Base-by-base conservation (phyloP, 805 yeast genomes). In the Starmera amethionina region DNA sequence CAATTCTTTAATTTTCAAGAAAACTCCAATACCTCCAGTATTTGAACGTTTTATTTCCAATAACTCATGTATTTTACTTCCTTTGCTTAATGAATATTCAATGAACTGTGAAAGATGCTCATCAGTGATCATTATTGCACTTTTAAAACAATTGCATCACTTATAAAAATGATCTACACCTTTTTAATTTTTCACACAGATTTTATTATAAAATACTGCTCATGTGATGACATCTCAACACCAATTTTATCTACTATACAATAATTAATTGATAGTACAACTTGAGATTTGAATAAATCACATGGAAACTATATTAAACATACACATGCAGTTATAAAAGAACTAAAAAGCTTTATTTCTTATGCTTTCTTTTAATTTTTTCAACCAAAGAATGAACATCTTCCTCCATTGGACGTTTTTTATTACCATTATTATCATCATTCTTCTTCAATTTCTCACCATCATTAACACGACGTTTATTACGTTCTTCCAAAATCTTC, bases 401-500 rank as follows among this genome's bases (percentile, higher is more conserved):
- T 34, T 39, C 32, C 2, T 36, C 39, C 11, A 28, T 39, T 15
- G 34, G 38, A 28, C 40, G 47, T 41, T 42, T 46, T 36, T 39
- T 28, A 44, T 30, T 27, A 3, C 15, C 34, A 15, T 30, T 36
- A 13, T 42, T 42, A n/a, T 39, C 34, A 18, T 39, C 34, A 16
- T 40, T 28, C 8, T 36, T 32, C 29, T 41, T 45, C 15, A 28
- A 16, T 12, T 40, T 36, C 8, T 42, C 40, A 5, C 40, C 36
- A 32, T 42, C 45, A n/a, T 43, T 48, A 35, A 54, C 54, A 32
- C 63, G 56, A 54, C 79, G 72, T 56, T 77, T 76, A 34, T 73
- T 70, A 48, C 95, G 74, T 61, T 88, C 95, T 35, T 75, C 70
- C 65, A 93, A 62, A 42, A 93, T 74, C 59, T 80, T 72, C 56